Percentiles rank a stretch among this genome's conserved stretches.
phyloP scores from a whole-genome alignment of 306 rosid species.

The Prinsepia uniflora region DNA sequence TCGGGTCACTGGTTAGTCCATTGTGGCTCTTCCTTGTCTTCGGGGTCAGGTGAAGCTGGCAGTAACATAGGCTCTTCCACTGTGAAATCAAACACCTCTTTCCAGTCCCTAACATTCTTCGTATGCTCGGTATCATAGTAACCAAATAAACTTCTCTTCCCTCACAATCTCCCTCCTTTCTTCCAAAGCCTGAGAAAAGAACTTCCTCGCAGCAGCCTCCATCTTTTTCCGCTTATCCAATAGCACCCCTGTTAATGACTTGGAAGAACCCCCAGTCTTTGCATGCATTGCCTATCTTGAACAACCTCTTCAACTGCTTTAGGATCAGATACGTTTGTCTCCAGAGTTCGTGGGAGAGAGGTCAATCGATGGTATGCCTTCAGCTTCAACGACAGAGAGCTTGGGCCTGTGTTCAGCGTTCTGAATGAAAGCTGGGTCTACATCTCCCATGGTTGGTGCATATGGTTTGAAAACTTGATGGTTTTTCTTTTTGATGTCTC shows the following conservation, averaged over 20 bases:
- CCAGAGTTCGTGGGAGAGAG: constrained; percentile 5
- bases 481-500: too few relatives aligned
- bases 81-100: constrained; percentile 55
- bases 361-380: constrained; percentile 47
- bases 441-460: constrained; percentile 33
- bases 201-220: constrained; percentile 33
- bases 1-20: constrained; percentile 43
- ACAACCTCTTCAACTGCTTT: constrained; percentile 23
- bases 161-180: constrained; percentile 52
- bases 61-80: constrained; percentile 32
- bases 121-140: constrained; percentile 56
- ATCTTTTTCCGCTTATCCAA: constrained; percentile 28
- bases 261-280: constrained; percentile 75
- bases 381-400: constrained; percentile 25
- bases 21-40: constrained; percentile 9
- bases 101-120: constrained; percentile 72
- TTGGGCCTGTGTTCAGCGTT: constrained; percentile 57
- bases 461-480: neutral
- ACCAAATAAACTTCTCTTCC: constrained; percentile 25
- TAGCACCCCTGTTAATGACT: constrained; percentile 57
- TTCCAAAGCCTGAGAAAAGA: constrained; percentile 51
- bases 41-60: constrained; percentile 28
- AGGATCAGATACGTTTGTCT: neutral
- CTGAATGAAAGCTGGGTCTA: constrained; percentile 46
- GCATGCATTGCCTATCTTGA: constrained; percentile 54